A percentile compares a stretch with the other conserved stretches of the same genome.
Evolutionary conservation across 2,329 filamentous ascomycete genomes (phyloP).

Genomic region (Chalaropsis thielavioides): DNA sequence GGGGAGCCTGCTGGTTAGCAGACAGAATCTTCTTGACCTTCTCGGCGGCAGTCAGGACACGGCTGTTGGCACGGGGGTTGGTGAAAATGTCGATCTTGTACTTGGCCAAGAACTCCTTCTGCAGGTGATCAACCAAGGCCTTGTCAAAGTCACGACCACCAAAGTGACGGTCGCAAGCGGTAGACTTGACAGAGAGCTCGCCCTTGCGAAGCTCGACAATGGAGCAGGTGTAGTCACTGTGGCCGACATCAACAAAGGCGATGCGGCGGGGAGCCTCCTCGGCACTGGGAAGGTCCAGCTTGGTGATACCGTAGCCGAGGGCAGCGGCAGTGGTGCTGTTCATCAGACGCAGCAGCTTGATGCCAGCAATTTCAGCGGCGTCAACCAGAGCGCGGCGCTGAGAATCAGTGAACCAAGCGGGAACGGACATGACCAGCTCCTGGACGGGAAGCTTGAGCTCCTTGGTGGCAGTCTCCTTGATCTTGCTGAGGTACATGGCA

Average conservation of each 20-base stretch:
- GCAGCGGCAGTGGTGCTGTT: slow-evolving; percentile 96
- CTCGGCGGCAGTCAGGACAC: slow-evolving; percentile 78
- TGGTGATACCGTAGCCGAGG: slow-evolving; percentile 94
- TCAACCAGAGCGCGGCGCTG: slow-evolving; percentile 84
- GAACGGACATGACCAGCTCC: slow-evolving; percentile 86
- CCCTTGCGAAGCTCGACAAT: slow-evolving; percentile 96
- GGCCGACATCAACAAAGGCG: slow-evolving; percentile 84
- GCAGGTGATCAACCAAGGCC: slow-evolving; percentile 86
- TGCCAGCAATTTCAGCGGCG: slow-evolving; percentile 79
- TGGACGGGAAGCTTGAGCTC: slow-evolving; percentile 86
- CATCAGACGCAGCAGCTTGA: slow-evolving; percentile 86
- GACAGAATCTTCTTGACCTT: slow-evolving; percentile 98
- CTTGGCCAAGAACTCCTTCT: slow-evolving; percentile 91
- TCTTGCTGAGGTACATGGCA: slow-evolving; percentile 91
- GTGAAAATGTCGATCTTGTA: slow-evolving; percentile 92
- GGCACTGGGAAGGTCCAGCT: slow-evolving; percentile 72
- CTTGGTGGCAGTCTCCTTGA: slow-evolving; percentile 71
- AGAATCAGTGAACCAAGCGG: slow-evolving; percentile 90
- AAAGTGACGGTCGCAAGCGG: slow-evolving; percentile 87
- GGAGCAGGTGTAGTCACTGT: slow-evolving; percentile 90
- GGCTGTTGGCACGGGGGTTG: slow-evolving; percentile 78
- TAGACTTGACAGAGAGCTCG: slow-evolving; percentile 84
- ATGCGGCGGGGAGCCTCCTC: slow-evolving; percentile 90
- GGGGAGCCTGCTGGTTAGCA: slow-evolving; percentile 77
- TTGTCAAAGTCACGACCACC: slow-evolving; percentile 96